phyloP scores from a whole-genome alignment of 768 basidiomycete genomes.

The Scleroderma citrinum region DNA sequence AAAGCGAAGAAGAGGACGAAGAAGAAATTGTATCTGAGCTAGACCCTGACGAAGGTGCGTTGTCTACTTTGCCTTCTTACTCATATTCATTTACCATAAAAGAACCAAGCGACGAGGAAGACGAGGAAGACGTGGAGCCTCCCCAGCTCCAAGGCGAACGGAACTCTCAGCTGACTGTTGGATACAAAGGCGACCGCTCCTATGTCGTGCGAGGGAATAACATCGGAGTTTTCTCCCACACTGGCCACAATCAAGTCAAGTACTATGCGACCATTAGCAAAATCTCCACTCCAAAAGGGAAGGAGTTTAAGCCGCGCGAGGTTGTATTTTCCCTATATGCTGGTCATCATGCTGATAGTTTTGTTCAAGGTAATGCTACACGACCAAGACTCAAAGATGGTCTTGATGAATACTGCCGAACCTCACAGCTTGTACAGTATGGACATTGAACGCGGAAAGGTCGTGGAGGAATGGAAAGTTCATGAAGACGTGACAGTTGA shows the following conservation, averaged over 20 bases:
- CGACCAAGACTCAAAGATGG: constrained; percentile 93
- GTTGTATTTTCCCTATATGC: constrained; percentile 27
- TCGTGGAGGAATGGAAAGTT: constrained; percentile 99
- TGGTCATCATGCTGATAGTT: constrained; percentile 4
- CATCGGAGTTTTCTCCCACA: constrained; percentile 85
- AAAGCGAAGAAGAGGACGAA: constrained; percentile 72
- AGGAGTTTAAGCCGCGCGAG: constrained; percentile 80
- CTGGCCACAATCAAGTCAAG: constrained; percentile 63
- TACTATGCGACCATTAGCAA: constrained; percentile 86
- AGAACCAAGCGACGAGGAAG: constrained; percentile 41
- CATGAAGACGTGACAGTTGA: constrained; percentile 81
- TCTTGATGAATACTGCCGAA: constrained; percentile 79
- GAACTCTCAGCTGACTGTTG: constrained; percentile 88
- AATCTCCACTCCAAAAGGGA: constrained; percentile 72
- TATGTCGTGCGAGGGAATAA: constrained; percentile 90
- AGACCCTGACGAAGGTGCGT: constrained; percentile 55
- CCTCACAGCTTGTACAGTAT: constrained; percentile 81
- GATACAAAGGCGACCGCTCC: constrained; percentile 92
- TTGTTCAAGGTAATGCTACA: constrained; percentile 82
- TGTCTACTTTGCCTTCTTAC: background rate
- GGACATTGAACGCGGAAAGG: constrained; percentile 92
- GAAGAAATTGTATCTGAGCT: constrained; percentile 69
- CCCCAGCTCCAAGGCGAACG: constrained; percentile 49
- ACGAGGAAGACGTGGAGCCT: constrained; percentile 40
- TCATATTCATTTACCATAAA: constrained; percentile 2